phyloP scores from a whole-genome alignment of 2,329 filamentous ascomycete species.

The Colletotrichum echinochloae region DNA sequence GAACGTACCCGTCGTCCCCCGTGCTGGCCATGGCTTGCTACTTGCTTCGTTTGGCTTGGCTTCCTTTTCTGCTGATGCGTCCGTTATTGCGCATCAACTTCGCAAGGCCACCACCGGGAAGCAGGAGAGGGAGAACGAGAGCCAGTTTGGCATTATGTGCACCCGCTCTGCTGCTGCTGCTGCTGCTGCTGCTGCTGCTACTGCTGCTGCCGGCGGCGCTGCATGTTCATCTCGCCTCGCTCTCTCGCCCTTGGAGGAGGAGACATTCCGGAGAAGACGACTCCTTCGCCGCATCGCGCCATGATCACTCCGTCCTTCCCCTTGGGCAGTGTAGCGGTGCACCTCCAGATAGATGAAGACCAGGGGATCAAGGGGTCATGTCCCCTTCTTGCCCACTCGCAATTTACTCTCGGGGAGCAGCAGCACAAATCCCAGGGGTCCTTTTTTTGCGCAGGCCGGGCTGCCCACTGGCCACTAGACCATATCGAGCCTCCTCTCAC shows the following conservation, averaged over 20 bases:
- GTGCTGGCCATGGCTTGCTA: neutral
- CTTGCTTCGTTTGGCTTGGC: neutral
- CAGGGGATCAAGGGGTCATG: neutral
- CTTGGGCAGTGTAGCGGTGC: too few relatives aligned
- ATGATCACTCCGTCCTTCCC: too few relatives aligned
- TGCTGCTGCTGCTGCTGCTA: neutral
- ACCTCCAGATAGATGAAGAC: neutral
- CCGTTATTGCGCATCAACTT: neutral
- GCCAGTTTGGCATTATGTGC: neutral
- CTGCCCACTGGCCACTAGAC: neutral
- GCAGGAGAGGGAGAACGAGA: neutral
- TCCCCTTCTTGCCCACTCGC: neutral
- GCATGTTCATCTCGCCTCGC: neutral
- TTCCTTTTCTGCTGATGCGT: neutral
- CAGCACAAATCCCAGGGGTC: neutral
- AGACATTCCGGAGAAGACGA: neutral
- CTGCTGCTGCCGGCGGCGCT: too few relatives aligned
- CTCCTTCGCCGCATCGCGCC: neutral
- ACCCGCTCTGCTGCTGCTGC: neutral
- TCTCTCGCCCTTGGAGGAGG: neutral
- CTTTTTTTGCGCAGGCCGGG: neutral
- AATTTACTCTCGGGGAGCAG: slow-evolving; percentile 10
- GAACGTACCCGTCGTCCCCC: neutral
- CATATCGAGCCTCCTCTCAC: neutral
- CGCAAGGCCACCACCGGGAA: neutral